Evolutionary conservation across 306 rosid genomes (phyloP), one percentile per base, ranked within the genome.

Genomic region (Nissolia schottii): DNA sequence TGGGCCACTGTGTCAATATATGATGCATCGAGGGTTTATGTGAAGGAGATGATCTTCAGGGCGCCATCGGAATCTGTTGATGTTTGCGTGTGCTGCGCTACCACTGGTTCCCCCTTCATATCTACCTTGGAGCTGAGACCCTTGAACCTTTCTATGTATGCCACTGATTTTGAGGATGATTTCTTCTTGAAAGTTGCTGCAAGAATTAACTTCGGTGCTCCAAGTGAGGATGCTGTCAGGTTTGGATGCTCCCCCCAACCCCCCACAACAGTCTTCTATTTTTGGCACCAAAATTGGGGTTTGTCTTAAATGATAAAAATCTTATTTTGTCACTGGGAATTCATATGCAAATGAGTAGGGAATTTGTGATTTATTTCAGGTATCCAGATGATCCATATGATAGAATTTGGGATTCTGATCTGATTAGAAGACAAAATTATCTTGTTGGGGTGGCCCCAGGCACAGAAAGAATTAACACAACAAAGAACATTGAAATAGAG

Each of bases 311-410:
- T n/a, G 27, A 51, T 6, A 24, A 31, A 65, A 18, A 20, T n/a
- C n/a, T n/a, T n/a, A n/a, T n/a, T n/a, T n/a, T n/a, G n/a, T n/a
- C n/a, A n/a, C n/a, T n/a, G n/a, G n/a, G n/a, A n/a, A n/a, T n/a
- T n/a, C n/a, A n/a, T n/a, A n/a, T n/a, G n/a, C n/a, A n/a, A n/a
- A n/a, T n/a, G n/a, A n/a, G n/a, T n/a, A n/a, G n/a, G n/a, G n/a
- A n/a, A n/a, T n/a, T n/a, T n/a, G n/a, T n/a, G n/a, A 43, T 77
- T 51, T 83, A 59, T 63, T 34, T 79, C 88, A 91, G 99, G 92
- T 91, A 91, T 84, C 97, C 99, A 34, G 98, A 94, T 83, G 99
- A 94, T 56, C 99, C 97, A 1, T 94, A 87, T 84, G 97, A 94
- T 79, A 91, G 99, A 87, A 86, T 94, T 80, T 94, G 99, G 97